These are phyloP conservation scores for Chaetomium globosum DNA, from an alignment of 2,329 filamentous ascomycete species.

Conservation along the genomic window DNA sequence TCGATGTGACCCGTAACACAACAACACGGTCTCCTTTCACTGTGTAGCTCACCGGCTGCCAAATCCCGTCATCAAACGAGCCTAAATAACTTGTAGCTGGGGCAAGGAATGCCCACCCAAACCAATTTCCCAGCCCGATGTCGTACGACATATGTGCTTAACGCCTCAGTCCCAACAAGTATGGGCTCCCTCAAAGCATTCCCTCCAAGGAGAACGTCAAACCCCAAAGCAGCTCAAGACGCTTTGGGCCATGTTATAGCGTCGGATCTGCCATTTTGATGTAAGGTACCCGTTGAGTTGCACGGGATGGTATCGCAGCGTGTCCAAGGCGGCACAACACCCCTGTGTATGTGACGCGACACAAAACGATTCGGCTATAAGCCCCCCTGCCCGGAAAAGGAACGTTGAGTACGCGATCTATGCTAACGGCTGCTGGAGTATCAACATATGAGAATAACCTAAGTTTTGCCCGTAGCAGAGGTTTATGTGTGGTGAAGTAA, in stretches of 20 bases:
- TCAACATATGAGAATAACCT: background rate
- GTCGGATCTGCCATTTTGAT: slow-evolving; percentile 7
- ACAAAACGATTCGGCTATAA: background rate
- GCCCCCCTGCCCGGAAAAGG: background rate
- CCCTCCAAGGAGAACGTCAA: background rate
- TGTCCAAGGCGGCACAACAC: background rate
- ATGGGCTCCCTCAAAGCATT: background rate
- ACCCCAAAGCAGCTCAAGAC: background rate
- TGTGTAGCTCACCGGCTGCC: slow-evolving; percentile 18
- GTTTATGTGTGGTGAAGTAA: background rate
- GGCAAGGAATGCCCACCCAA: background rate
- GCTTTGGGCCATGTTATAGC: background rate
- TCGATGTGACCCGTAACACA: background rate
- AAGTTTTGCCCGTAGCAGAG: background rate
- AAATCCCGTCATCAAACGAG: slow-evolving; percentile 4
- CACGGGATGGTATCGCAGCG: background rate
- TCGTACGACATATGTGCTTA: background rate
- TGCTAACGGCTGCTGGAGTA: background rate
- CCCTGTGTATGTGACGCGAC: background rate
- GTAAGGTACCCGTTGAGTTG: slow-evolving; percentile 3
- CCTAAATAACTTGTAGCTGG: background rate
- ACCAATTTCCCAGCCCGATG: background rate
- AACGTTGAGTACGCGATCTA: background rate
- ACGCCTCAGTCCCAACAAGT: background rate
- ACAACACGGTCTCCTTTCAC: slow-evolving; percentile 2